A percentile compares a stretch with the other conserved stretches of the same genome.
Evolutionary conservation across 176 grass and related monocot species (phyloP).

Genomic region (Carex cristatella): DNA sequence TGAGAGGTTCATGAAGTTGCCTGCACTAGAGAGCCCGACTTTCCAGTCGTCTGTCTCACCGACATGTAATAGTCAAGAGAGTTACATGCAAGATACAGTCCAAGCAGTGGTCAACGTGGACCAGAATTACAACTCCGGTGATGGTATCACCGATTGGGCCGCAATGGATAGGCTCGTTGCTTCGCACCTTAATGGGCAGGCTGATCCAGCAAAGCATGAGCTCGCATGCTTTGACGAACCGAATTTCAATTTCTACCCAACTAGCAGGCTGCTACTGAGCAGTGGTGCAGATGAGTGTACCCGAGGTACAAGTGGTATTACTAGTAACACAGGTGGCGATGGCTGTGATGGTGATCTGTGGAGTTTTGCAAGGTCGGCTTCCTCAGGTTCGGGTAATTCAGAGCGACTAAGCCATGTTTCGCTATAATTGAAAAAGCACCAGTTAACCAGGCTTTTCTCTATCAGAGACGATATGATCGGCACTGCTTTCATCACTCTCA

Average conservation of each 20-base stretch:
- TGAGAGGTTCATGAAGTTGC: constrained; percentile 80
- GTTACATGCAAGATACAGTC: constrained; percentile 12
- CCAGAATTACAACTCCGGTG: neutral
- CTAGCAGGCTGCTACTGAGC: constrained; percentile 30
- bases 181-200: constrained; percentile 86
- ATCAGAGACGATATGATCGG: neutral
- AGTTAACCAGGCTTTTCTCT: neutral
- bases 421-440: constrained; percentile 22
- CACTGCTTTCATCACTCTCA: neutral
- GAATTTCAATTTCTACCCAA: constrained; percentile 40
- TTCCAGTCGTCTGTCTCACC: neutral
- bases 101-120: neutral
- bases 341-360: constrained; percentile 70
- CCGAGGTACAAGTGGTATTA: neutral
- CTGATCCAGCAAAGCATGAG: constrained; percentile 38
- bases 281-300: constrained; percentile 1
- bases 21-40: constrained; percentile 65
- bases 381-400: constrained; percentile 18
- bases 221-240: constrained; percentile 52
- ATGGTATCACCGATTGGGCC: constrained; percentile 61
- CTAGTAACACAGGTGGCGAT: neutral
- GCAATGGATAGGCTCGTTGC: constrained; percentile 86
- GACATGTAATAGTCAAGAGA: constrained; percentile 6
- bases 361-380: constrained; percentile 53
- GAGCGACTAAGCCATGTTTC: constrained; percentile 39